Base-by-base conservation (phyloP, 2,329 filamentous ascomycete genomes). In the Lecanicillium sp. region DNA sequence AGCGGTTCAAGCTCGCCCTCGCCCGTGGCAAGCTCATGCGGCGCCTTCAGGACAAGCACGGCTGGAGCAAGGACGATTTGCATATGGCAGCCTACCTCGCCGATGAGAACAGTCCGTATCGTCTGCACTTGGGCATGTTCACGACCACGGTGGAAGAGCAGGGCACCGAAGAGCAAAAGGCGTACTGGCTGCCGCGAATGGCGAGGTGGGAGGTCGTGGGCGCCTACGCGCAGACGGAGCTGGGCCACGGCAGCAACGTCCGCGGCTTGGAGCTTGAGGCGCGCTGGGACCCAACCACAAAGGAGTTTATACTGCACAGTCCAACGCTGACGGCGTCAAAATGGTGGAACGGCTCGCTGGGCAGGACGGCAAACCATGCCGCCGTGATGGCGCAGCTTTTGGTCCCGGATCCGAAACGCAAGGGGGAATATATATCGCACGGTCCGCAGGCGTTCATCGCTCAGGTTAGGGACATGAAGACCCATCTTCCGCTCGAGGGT, bases 291-390 rank as follows among this genome's bases (percentile, higher is more conserved):
- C 69, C 78, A 0, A 70, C 81, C 5, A 83, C 87, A 64, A 84
- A 87, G 72, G 87, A 81, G 3, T 90, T 90, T 58, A 83, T 73
- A 12, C 73, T 90, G 29, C 81, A 90, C 65, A 87, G 84, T 1
- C 86, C 86, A 9, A 73, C 80, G 52, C 71, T 90, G 48, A 90
- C 86, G 2, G 78, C 86, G 0, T 84, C 83, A 27, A 91, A 91
- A 62, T 91, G 86, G 86, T 90, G 87, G 87, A 89, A 89, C 56
- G 87, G 87, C 2, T 86, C 84, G 10, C 73, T 90, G 3, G 87
- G 86, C 44, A 76, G 84, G 56, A 83, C 83, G 3, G 86, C 87
- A 37, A 90, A 87, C 61, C 76, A 88, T 59, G 86, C 86, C 1
- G 80, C 87, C 2, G 84, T 90, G 3, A 88, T 90, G 75, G 86